Conservation (phyloP, 352 stramenopile species). For the Pilasporangium apinafurcum region DNA sequence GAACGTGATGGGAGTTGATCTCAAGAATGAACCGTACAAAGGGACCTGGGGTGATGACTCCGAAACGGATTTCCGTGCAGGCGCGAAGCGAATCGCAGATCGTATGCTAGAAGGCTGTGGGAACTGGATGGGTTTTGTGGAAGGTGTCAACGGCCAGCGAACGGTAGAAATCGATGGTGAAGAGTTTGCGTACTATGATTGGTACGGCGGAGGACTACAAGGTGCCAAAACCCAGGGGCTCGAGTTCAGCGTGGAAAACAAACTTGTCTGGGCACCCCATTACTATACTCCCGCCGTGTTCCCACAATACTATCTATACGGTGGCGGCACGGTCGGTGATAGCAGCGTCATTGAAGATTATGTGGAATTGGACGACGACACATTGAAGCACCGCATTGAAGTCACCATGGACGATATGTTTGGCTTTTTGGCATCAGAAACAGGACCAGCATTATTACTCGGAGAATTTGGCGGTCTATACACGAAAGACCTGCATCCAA, state of each 20-base stretch:
- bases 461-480: constrained; percentile 33
- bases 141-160: constrained; percentile 23
- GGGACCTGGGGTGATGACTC: constrained; percentile 23
- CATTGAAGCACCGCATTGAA: constrained; percentile 12
- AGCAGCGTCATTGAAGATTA: constrained; percentile 10
- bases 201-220: constrained; percentile 29
- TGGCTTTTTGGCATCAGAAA: constrained; percentile 18
- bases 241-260: constrained; percentile 14
- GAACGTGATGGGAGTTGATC: constrained; percentile 32
- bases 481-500: constrained; percentile 14
- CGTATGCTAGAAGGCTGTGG: constrained; percentile 25
- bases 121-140: constrained; percentile 33
- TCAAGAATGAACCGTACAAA: constrained; percentile 33
- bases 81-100: constrained; percentile 16
- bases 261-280: constrained; percentile 28
- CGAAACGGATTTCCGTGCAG: constrained; percentile 17
- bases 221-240: constrained; percentile 13
- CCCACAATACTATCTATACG: constrained; percentile 20
- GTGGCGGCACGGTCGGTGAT: constrained; percentile 5
- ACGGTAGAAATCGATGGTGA: constrained; percentile 16
- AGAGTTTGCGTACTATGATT: constrained; percentile 24
- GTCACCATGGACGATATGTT: constrained; percentile 34
- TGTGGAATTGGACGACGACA: constrained; percentile 20
- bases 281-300: constrained; percentile 31
- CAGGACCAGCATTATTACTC: constrained; percentile 16